phyloP scores from a whole-genome alignment of 1,284 basidiomycete genomes.

The Thecaphora frezii region DNA sequence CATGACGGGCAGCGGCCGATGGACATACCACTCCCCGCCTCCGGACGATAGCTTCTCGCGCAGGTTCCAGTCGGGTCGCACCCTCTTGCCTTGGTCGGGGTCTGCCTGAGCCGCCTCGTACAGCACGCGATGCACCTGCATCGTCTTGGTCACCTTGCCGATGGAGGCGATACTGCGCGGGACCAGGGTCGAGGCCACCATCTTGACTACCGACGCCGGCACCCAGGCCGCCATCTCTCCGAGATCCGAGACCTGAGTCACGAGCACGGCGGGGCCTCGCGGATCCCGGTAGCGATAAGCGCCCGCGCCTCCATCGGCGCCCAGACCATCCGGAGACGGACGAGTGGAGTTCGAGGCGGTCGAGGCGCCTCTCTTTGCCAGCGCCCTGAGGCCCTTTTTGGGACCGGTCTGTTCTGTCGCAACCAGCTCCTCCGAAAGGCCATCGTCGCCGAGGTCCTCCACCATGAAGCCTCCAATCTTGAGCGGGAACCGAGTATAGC shows the following conservation, averaged over 20 bases:
- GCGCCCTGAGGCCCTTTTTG: neutral
- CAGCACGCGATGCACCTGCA: slow-evolving; percentile 25
- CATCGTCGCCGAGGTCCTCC: slow-evolving; percentile 43
- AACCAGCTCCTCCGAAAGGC: slow-evolving; percentile 5
- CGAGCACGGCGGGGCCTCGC: slow-evolving; percentile 26
- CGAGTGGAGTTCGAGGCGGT: neutral
- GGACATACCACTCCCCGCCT: slow-evolving; percentile 23
- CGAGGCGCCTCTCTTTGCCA: neutral
- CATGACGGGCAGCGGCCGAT: slow-evolving; percentile 26
- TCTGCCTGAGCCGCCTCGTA: slow-evolving; percentile 3
- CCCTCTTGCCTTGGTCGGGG: too few species aligned
- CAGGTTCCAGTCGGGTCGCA: neutral
- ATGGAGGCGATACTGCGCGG: slow-evolving; percentile 42
- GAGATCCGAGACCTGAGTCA: slow-evolving; percentile 50
- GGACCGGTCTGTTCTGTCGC: too few species aligned
- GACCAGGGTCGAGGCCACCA: slow-evolving; percentile 49
- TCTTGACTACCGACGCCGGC: slow-evolving; percentile 42
- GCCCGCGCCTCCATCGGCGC: neutral
- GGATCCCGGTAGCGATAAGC: slow-evolving; percentile 6
- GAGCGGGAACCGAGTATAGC: slow-evolving; percentile 44
- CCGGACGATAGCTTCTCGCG: neutral
- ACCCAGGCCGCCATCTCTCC: slow-evolving; percentile 50
- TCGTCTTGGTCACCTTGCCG: slow-evolving; percentile 37
- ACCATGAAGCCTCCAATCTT: slow-evolving; percentile 49
- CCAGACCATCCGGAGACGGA: neutral